Evolutionary conservation across 73 alveolate species (phyloP).

Genomic region (Blepharisma japonicum): DNA sequence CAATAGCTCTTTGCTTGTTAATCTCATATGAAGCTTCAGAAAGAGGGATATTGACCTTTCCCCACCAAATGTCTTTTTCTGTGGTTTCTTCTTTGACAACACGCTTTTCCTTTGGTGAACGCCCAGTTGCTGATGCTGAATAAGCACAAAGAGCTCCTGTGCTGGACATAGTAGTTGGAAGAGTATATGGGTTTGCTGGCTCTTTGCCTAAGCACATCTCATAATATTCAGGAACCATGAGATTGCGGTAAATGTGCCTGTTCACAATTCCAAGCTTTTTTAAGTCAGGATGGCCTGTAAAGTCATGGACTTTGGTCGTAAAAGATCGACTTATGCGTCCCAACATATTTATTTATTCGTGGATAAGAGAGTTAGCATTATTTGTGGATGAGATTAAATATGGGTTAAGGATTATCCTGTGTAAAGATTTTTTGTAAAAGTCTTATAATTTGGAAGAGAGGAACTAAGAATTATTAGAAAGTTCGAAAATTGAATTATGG

Average conservation of each 20-base stretch:
- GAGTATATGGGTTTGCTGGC: not conserved
- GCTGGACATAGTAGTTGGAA: slow-evolving; percentile 14
- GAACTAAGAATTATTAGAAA: too few species aligned
- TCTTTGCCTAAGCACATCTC: not conserved
- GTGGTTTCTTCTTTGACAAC: slow-evolving; percentile 72
- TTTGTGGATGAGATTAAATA: not conserved
- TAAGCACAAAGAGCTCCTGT: slow-evolving; percentile 62
- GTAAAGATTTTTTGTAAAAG: too few species aligned
- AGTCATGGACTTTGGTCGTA: not conserved
- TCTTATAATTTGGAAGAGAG: too few species aligned
- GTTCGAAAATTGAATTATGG: too few species aligned
- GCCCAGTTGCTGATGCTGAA: slow-evolving; percentile 63
- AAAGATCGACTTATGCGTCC: not conserved
- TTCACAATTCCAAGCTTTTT: not conserved
- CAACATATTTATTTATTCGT: not conserved
- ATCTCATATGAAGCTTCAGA: slow-evolving; percentile 57
- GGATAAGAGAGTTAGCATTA: not conserved
- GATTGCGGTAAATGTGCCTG: slow-evolving; percentile 2
- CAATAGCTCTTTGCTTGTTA: slow-evolving; percentile 77
- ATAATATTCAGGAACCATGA: slow-evolving; percentile 17
- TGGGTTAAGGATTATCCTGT: not conserved
- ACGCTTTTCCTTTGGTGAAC: slow-evolving; percentile 84
- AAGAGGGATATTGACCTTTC: slow-evolving; percentile 73
- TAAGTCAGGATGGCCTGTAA: not conserved
- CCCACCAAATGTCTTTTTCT: slow-evolving; percentile 84